Percentiles rank a stretch among this genome's conserved stretches.
Conservation (phyloP, 768 basidiomycete genomes). For the Rhizopogon roseolus region DNA sequence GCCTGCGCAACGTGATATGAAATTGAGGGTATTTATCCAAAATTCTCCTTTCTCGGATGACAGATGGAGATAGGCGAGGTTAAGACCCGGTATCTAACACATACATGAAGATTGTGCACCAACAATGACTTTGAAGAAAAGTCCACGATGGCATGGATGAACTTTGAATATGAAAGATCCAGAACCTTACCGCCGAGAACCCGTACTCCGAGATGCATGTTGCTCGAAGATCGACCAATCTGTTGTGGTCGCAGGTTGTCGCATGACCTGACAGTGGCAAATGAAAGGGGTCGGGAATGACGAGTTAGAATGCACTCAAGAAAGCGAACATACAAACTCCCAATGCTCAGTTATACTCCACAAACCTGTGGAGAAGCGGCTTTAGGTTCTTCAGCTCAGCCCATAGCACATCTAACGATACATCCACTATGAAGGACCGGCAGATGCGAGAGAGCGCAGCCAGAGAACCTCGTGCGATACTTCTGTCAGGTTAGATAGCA, state of each 20-base stretch:
- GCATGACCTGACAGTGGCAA: background rate
- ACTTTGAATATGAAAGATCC: background rate
- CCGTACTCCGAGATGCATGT: background rate
- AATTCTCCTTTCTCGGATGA: background rate
- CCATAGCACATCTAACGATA: constrained; percentile 10
- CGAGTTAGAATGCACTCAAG: background rate
- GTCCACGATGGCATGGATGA: background rate
- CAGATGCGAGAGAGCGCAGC: constrained; percentile 1
- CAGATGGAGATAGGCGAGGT: background rate
- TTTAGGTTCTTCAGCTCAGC: constrained; percentile 5
- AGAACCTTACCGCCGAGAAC: background rate
- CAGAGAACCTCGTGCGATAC: background rate
- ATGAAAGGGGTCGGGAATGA: too few relatives aligned
- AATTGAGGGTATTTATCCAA: background rate
- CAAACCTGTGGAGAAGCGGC: constrained; percentile 6
- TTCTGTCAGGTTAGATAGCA: too few relatives aligned
- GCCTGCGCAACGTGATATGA: background rate
- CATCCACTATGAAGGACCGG: constrained; percentile 9
- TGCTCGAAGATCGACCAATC: background rate
- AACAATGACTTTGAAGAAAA: background rate
- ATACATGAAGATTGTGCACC: background rate
- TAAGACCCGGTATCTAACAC: background rate
- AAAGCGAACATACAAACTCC: background rate
- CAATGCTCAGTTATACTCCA: background rate
- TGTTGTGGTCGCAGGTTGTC: background rate